These are phyloP conservation scores for Alternaria atra DNA, from an alignment of 2,329 filamentous ascomycete genomes.

Conservation along the genomic window DNA sequence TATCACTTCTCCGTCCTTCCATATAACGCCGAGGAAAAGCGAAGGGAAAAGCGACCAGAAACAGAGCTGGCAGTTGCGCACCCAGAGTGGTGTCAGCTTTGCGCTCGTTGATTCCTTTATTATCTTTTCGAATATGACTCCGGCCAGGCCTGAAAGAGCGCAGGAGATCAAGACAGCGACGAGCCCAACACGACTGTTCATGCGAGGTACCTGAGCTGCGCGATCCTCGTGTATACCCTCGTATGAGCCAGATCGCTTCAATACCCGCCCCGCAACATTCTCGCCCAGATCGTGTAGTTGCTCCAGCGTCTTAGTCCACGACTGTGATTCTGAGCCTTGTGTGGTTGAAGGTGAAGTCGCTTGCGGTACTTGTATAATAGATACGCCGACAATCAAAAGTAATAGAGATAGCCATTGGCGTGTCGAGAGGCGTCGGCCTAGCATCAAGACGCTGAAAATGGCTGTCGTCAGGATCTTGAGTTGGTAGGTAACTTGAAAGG, in stretches of 20 bases:
- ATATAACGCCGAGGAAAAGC: constrained; percentile 83
- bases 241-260: constrained; percentile 80
- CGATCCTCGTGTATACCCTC: constrained; percentile 80
- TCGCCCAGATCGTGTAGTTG: constrained; percentile 73
- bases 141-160: constrained; percentile 81
- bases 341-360: constrained; percentile 60
- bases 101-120: constrained; percentile 79
- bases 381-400: constrained; percentile 81
- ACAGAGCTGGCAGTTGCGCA: constrained; percentile 91
- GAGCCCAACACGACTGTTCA: constrained; percentile 83
- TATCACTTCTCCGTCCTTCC: constrained; percentile 86
- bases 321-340: constrained; percentile 69
- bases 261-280: constrained; percentile 60
- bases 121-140: constrained; percentile 90
- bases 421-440: constrained; percentile 73
- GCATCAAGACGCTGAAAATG: constrained; percentile 81
- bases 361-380: constrained; percentile 81
- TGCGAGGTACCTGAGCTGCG: constrained; percentile 61
- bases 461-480: constrained; percentile 93
- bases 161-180: constrained; percentile 81
- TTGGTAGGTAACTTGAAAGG: constrained; percentile 93
- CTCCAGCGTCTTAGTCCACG: constrained; percentile 82
- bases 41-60: constrained; percentile 94
- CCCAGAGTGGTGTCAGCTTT: constrained; percentile 83
- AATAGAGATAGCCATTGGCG: constrained; percentile 84